Percentiles rank a stretch among this genome's conserved stretches.
These are phyloP conservation scores for Kodamaea nitidulidarum DNA, from an alignment of 805 yeast genomes.

Conservation along the genomic window DNA sequence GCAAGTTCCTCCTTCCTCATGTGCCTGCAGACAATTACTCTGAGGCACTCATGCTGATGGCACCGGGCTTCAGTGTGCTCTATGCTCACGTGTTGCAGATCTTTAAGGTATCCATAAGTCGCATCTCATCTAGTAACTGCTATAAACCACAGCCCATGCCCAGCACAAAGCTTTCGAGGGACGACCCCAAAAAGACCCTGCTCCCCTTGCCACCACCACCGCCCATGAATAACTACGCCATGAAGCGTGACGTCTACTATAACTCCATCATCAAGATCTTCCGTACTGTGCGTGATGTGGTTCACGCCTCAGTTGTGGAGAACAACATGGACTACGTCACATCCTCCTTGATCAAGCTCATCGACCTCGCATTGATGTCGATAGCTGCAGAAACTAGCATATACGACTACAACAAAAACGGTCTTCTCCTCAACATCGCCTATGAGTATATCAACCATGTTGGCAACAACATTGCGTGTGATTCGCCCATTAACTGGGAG, in stretches of 20 bases:
- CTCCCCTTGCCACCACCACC: constrained; percentile 9
- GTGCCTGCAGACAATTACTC: constrained; percentile 4
- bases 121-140: constrained; percentile 10
- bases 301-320: constrained; percentile 15
- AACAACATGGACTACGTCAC: constrained; percentile 18
- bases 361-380: constrained; percentile 33
- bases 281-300: constrained; percentile 35
- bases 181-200: background rate
- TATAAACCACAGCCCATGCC: constrained; percentile 7
- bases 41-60: constrained; percentile 13
- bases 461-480: constrained; percentile 17
- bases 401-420: constrained; percentile 36
- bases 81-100: constrained; percentile 46
- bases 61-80: constrained; percentile 47
- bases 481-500: constrained; percentile 55
- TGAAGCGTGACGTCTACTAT: constrained; percentile 33
- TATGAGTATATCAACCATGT: constrained; percentile 38
- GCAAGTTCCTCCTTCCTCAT: constrained; percentile 6
- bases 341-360: constrained; percentile 14
- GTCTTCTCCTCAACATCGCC: constrained; percentile 37
- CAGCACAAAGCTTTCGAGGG: background rate
- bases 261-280: constrained; percentile 39
- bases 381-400: constrained; percentile 36
- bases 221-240: constrained; percentile 11
- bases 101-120: constrained; percentile 27